Evolutionary conservation across 2,329 filamentous ascomycete genomes (phyloP), one percentile per base, ranked within the genome.

Genomic region (Aspergillus terreus): DNA sequence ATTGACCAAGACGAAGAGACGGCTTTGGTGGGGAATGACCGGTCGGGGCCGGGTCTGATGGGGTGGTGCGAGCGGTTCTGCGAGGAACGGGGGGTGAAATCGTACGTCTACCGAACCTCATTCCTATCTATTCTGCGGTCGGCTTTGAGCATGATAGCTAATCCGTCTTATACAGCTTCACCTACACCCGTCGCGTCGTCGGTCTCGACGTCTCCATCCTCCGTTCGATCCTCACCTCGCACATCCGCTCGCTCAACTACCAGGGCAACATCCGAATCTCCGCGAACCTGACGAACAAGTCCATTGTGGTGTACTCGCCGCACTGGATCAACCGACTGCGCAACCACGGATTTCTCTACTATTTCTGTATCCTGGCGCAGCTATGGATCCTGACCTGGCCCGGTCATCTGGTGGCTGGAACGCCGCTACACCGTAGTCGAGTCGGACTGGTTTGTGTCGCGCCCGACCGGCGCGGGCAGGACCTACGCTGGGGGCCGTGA

Each of bases 361-460:
- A 64, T 64, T 7, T 38, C 3, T 65, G 65, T 27, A 63, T 73
- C 9, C 58, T 73, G 33, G 57, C 71, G 6, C 71, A 72, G 48
- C 61, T 73, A 6, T 73, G 71, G 71, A 63, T 72, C 44, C 56
- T 73, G 44, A 61, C 69, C 6, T 73, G 71, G 70, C 71, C 71
- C 71, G 0, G 53, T 71, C 1, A 69, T 73, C 38, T 65, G 65
- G 56, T 47, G 72, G 1, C 51, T 72, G 30, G 71, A 73, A 47
- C 66, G 62, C 32, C 65, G 66, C 1, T 73, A 73, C 44, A 66
- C 70, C 15, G 53, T 71, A 2, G 63, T 65, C 11, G 53, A 58
- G 4, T 63, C 65, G 2, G 56, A 58, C 11, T 71, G 71, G 66
- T 59, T 65, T 46, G 63, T 67, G 1, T 62, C 61, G 2, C 60